These are phyloP conservation scores for Elaeis guineensis DNA, from an alignment of 176 grass and related monocot species.

Conservation along the genomic window DNA sequence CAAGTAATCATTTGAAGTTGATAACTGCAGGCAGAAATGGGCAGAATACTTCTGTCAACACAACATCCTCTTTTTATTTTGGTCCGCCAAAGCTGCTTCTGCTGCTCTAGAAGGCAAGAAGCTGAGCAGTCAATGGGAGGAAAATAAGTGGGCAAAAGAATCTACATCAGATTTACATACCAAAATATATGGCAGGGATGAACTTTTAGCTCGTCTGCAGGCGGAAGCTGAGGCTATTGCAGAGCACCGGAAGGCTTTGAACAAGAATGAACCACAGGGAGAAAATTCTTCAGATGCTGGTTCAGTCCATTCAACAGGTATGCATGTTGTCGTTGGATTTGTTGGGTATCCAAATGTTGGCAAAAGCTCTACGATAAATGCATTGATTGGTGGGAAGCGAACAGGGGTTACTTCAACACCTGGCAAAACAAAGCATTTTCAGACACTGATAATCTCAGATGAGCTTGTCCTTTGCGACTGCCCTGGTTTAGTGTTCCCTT, in stretches of 20 bases:
- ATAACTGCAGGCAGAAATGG: conserved; percentile 62
- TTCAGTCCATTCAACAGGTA: conserved; percentile 24
- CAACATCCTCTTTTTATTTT: conserved; percentile 74
- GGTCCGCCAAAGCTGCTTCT: conserved; percentile 91
- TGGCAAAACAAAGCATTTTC: conserved; percentile 97
- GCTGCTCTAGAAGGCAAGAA: conserved; percentile 73
- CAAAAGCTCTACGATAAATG: conserved; percentile 97
- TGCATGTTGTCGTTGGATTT: conserved; percentile 84
- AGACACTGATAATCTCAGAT: conserved; percentile 85
- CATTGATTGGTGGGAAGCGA: conserved; percentile 73
- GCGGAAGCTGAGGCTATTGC: conserved; percentile 70
- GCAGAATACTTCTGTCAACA: conserved; percentile 67
- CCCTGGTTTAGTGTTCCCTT: conserved; percentile 91
- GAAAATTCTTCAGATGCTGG: conserved; percentile 31
- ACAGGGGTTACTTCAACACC: conserved; percentile 90
- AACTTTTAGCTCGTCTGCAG: conserved; percentile 69
- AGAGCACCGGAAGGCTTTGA: conserved; percentile 21
- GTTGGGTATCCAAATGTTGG: conserved; percentile 98
- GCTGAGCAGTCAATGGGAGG: conserved; percentile 27
- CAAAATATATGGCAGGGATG: conserved; percentile 69
- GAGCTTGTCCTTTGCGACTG: conserved; percentile 84
- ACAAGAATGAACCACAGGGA: conserved; percentile 11
- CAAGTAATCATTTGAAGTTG: conserved; percentile 9
- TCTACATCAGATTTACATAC: conserved; percentile 44
- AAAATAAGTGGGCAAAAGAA: conserved; percentile 7